phyloP scores from a whole-genome alignment of 1,139 yeast genomes.

The Chernovozyma sophiae-reginae region DNA sequence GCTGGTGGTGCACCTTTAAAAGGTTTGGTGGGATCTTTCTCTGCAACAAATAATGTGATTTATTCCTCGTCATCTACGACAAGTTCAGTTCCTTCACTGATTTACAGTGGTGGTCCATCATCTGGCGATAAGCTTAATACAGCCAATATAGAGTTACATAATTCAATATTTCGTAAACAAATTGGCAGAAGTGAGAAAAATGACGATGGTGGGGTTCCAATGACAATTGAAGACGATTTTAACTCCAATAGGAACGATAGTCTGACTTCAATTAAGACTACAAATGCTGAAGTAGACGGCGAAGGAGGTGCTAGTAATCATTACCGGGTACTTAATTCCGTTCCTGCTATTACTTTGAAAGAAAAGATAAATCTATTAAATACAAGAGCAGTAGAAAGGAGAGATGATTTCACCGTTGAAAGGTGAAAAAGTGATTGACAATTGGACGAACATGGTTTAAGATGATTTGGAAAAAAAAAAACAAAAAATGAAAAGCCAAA shows the following conservation, averaged over 20 bases:
- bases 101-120: not conserved
- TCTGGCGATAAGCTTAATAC: conserved; percentile 7
- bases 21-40: not conserved
- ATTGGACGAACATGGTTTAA: no score
- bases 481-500: no score
- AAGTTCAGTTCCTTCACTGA: not conserved
- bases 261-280: conserved; percentile 24
- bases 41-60: not conserved
- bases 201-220: not conserved
- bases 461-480: no score
- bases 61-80: not conserved
- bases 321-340: conserved; percentile 6
- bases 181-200: not conserved
- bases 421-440: no score
- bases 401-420: not conserved
- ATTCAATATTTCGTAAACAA: conserved; percentile 4
- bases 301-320: conserved; percentile 14
- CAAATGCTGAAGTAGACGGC: conserved; percentile 30
- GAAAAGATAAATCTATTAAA: conserved; percentile 29
- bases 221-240: conserved; percentile 1
- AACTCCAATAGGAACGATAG: conserved; percentile 11
- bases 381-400: conserved; percentile 9
- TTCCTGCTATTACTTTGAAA: conserved; percentile 24
- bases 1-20: conserved; percentile 1
- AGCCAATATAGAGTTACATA: conserved; percentile 8